Base-by-base conservation (phyloP, 1,284 basidiomycete genomes). In the Ceratobasidium sp. region DNA sequence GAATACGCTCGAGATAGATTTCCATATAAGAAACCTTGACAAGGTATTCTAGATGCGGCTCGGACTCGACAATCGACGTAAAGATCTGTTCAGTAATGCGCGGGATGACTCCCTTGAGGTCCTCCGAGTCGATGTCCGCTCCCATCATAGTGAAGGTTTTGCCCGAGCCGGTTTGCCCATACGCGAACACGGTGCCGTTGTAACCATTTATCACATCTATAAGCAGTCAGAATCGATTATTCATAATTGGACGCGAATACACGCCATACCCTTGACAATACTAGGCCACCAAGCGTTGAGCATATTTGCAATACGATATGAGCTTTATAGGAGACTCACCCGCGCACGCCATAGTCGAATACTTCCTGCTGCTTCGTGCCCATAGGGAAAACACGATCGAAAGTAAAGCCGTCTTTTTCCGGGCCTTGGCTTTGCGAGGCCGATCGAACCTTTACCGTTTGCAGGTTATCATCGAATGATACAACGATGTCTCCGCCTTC, bases 21-120 rank as follows among this genome's bases (percentile, higher is more conserved):
- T 99, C 97, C 95, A 99, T 98, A 80, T 99, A 99, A 40, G 95
- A 98, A 67, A 99, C 97, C 82, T 99, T 99, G 79, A 99, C 97
- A 69, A 98, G 88, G 79, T 99, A 99, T 79, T 99, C 97, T 72
- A 99, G 83, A 78, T 94, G 93, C 45, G 93, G 87, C 75, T 98
- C 96, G 68, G 96, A 97, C 75, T 93, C 88, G 73, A 97, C 89
- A 78, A 99, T 99, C 67, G 94, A 95, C 72, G 95, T 92, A 78
- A 99, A 99, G 78, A 99, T 98, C 80, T 99, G 96, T 78, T 99
- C 96, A 3, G 96, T 97, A 76, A 99, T 98, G 69, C 97, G 91
- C 68, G 97, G 97, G 74, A 98, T 99, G 72, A 99, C 92, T 78
- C 97, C 97, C 80, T 93, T 96, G 73, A 96, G 81, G 49, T 95